phyloP scores from a whole-genome alignment of 2,329 filamentous ascomycete species.

The Phialemoniopsis sp. region DNA sequence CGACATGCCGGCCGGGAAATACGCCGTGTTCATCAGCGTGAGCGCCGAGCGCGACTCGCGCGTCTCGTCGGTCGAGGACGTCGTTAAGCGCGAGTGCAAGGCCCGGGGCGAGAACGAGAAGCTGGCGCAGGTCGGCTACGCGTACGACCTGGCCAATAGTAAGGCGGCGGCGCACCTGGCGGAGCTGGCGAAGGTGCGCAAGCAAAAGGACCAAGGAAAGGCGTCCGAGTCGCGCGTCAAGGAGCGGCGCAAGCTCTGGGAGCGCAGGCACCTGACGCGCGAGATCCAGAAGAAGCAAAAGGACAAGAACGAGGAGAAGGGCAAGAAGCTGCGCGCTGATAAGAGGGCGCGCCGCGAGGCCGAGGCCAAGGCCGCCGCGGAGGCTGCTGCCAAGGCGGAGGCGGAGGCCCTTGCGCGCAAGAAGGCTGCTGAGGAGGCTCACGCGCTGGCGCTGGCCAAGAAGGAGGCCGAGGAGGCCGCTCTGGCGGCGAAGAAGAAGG shows the following conservation, averaged over 20 bases:
- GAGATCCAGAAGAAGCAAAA: slow-evolving; percentile 31
- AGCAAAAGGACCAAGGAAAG: slow-evolving; percentile 43
- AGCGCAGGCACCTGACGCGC: slow-evolving; percentile 28
- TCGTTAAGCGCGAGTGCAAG: slow-evolving; percentile 61
- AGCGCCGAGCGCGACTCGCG: slow-evolving; percentile 57
- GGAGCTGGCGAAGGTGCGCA: slow-evolving; percentile 40
- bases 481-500: slow-evolving; percentile 13
- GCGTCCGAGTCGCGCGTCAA: slow-evolving; percentile 39
- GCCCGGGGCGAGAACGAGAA: slow-evolving; percentile 70
- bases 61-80: slow-evolving; percentile 55
- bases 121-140: slow-evolving; percentile 64
- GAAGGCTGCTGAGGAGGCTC: slow-evolving; percentile 10
- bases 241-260: slow-evolving; percentile 31
- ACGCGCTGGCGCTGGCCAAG: slow-evolving; percentile 12
- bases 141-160: slow-evolving; percentile 67
- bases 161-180: slow-evolving; percentile 38
- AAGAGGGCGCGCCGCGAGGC: slow-evolving; percentile 15
- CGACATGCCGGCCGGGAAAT: slow-evolving; percentile 68
- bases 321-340: slow-evolving; percentile 28
- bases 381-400: slow-evolving; percentile 9
- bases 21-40: slow-evolving; percentile 72
- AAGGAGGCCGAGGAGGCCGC: slow-evolving; percentile 7
- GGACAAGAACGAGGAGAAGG: slow-evolving; percentile 36
- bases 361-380: slow-evolving; percentile 12
- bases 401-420: slow-evolving; percentile 10